Evolutionary conservation across 2,329 filamentous ascomycete genomes (phyloP).

Genomic region (Penicillium sp.): DNA sequence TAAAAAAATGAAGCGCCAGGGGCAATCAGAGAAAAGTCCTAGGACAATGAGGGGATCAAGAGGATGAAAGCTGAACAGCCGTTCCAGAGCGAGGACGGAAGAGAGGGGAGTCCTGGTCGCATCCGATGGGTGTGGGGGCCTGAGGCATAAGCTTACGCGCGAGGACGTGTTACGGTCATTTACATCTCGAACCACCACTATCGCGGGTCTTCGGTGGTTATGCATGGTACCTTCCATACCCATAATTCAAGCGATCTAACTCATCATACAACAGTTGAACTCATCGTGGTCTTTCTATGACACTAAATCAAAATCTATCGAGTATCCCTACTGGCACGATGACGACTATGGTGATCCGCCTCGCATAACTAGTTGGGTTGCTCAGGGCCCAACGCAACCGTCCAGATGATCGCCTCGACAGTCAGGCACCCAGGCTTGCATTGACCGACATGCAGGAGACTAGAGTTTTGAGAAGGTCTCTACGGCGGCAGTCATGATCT

Average conservation of each 20-base stretch:
- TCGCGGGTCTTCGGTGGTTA: not conserved
- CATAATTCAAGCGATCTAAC: too few relatives aligned
- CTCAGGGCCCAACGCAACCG: slow-evolving; percentile 7
- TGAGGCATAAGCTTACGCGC: slow-evolving; percentile 1
- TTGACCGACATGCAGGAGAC: slow-evolving; percentile 6
- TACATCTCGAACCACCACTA: not conserved
- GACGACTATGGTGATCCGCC: not conserved
- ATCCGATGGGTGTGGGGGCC: not conserved
- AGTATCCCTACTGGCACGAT: not conserved
- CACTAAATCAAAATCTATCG: not conserved
- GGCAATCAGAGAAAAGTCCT: not conserved
- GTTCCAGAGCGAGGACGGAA: not conserved
- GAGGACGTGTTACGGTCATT: slow-evolving; percentile 1
- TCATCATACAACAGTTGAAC: not conserved
- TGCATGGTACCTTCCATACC: not conserved
- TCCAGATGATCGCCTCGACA: not conserved
- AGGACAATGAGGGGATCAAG: not conserved
- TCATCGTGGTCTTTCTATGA: not conserved
- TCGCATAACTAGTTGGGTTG: slow-evolving; percentile 1
- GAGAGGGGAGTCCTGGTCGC: not conserved
- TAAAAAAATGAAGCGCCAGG: too few relatives aligned
- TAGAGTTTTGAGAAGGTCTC: not conserved
- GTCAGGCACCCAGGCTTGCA: slow-evolving; percentile 21
- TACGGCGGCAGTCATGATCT: too few relatives aligned
- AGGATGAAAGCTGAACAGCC: not conserved